Evolutionary conservation across 2,329 filamentous ascomycete species (phyloP).

Genomic region (Claviceps sp.): DNA sequence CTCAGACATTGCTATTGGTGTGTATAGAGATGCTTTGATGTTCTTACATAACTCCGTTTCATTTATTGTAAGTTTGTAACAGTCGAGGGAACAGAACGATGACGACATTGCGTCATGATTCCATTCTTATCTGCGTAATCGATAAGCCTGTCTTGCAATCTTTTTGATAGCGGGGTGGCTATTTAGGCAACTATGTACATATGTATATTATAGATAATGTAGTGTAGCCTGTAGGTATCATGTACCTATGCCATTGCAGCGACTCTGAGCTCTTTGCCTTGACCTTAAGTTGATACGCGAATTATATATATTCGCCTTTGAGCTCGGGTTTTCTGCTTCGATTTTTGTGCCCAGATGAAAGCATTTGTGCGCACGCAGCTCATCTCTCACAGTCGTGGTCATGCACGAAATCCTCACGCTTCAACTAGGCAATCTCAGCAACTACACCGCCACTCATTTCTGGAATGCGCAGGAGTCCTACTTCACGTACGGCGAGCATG

Average conservation of each 20-base stretch:
- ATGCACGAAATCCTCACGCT: slow-evolving; percentile 96
- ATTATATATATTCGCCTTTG: too few species aligned
- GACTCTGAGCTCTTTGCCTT: too few species aligned
- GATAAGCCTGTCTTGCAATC: not conserved
- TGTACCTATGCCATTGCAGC: too few species aligned
- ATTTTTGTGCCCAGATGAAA: not conserved
- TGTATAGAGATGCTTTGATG: not conserved
- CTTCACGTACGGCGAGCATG: slow-evolving; percentile 65
- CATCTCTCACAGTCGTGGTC: not conserved
- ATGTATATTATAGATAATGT: not conserved
- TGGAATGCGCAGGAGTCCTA: slow-evolving; percentile 99
- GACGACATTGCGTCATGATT: not conserved
- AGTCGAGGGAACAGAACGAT: not conserved
- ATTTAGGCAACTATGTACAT: not conserved
- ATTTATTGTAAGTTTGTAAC: not conserved
- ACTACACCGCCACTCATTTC: slow-evolving; percentile 90
- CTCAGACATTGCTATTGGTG: slow-evolving; percentile 1
- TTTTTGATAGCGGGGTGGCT: not conserved
- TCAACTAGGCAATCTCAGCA: slow-evolving; percentile 84
- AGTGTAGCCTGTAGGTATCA: too few species aligned
- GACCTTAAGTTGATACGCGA: too few species aligned
- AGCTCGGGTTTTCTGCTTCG: not conserved
- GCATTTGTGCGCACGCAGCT: not conserved
- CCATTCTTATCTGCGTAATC: not conserved
- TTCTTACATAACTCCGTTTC: too few species aligned